Evolutionary conservation across 805 yeast genomes (phyloP).

Genomic region (Candida namnaoensis): DNA sequence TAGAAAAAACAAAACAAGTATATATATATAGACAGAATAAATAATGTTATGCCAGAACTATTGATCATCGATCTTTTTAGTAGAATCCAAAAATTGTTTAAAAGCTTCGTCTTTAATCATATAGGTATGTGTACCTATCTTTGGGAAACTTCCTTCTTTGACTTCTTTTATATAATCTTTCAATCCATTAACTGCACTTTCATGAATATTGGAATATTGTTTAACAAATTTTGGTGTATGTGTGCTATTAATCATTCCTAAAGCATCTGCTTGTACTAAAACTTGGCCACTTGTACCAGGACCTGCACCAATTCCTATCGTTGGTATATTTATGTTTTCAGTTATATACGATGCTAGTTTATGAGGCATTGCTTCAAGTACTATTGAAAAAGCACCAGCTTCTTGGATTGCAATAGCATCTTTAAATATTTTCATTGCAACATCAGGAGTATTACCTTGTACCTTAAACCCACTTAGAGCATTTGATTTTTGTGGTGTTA

Average conservation of each 20-base stretch:
- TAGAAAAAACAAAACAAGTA: background rate
- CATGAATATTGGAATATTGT: constrained; percentile 45
- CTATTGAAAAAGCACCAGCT: constrained; percentile 69
- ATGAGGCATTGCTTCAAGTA: constrained; percentile 83
- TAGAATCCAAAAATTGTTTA: too few species aligned
- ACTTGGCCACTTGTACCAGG: constrained; percentile 80
- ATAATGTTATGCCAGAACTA: constrained; percentile 1
- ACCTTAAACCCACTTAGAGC: constrained; percentile 80
- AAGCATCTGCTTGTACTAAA: constrained; percentile 73
- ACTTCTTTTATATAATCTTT: constrained; percentile 54
- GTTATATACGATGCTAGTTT: constrained; percentile 62
- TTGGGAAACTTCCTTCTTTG: constrained; percentile 47
- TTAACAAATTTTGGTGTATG: constrained; percentile 70
- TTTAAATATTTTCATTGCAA: constrained; percentile 47
- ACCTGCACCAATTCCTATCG: constrained; percentile 97
- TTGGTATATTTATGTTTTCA: constrained; percentile 52
- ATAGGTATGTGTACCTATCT: constrained; percentile 51
- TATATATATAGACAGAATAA: background rate
- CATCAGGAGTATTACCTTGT: constrained; percentile 56
- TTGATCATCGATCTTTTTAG: too few species aligned
- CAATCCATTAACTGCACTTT: constrained; percentile 42
- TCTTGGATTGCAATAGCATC: constrained; percentile 65
- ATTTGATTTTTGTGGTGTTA: constrained; percentile 83
- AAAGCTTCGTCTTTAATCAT: constrained; percentile 47
- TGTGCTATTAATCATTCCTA: constrained; percentile 50